Percentiles rank a stretch among this genome's conserved stretches.
phyloP scores from a whole-genome alignment of 2,329 filamentous ascomycete genomes.

The Penicillium crustosum region DNA sequence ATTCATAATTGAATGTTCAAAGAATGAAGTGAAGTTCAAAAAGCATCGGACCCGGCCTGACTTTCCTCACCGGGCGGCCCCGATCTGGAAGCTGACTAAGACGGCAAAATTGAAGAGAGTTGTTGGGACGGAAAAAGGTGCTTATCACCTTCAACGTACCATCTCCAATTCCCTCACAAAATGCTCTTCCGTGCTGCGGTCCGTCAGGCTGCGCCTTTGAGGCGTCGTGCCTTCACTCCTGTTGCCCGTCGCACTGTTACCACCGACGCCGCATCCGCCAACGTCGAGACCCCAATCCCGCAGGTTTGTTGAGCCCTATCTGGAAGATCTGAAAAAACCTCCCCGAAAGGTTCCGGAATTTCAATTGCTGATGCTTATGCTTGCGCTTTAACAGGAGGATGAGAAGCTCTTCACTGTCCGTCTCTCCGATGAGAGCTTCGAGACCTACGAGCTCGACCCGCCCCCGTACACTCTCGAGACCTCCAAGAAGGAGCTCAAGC shows the following conservation, averaged over 20 bases:
- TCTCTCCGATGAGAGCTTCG: constrained; percentile 97
- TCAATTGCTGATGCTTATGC: constrained; percentile 23
- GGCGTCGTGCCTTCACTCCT: constrained; percentile 48
- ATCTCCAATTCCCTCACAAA: constrained; percentile 38
- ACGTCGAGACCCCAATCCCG: constrained; percentile 73
- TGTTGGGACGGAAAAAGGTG: constrained; percentile 13
- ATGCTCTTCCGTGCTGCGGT: constrained; percentile 73
- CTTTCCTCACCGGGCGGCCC: constrained; percentile 32
- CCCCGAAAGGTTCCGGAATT: constrained; percentile 39
- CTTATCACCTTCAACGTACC: constrained; percentile 18
- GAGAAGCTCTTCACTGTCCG: constrained; percentile 89
- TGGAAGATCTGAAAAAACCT: constrained; percentile 24
- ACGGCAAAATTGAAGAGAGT: constrained; percentile 31
- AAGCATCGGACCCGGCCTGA: constrained; percentile 3
- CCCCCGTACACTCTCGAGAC: constrained; percentile 88
- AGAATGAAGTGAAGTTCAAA: background rate
- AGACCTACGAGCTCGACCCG: constrained; percentile 98
- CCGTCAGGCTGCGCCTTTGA: constrained; percentile 60
- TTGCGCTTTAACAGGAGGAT: constrained; percentile 65
- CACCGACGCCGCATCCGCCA: constrained; percentile 89
- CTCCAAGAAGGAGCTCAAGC: constrained; percentile 96
- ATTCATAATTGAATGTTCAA: background rate
- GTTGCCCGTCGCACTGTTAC: constrained; percentile 74
- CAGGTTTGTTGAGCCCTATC: constrained; percentile 55
- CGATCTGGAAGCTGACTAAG: constrained; percentile 31